Percentiles rank a stretch among this genome's conserved stretches.
Evolutionary conservation across 257 asterid genomes (phyloP).

Genomic region (Rhazya stricta): DNA sequence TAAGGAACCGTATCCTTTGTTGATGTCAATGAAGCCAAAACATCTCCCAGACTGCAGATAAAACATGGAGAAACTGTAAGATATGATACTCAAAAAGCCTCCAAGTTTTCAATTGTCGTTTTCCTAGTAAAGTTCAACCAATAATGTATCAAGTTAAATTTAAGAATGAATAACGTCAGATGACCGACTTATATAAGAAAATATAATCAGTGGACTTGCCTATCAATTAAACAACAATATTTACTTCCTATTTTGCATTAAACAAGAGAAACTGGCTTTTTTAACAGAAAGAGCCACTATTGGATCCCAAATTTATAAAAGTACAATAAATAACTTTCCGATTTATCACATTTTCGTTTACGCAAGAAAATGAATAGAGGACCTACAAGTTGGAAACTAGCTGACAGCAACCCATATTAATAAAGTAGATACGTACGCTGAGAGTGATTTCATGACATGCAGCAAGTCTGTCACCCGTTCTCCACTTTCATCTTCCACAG

Average conservation of each 20-base stretch:
- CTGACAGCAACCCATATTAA: neutral
- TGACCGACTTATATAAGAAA: neutral
- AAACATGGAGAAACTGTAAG: constrained; percentile 22
- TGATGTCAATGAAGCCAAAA: constrained; percentile 78
- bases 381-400: neutral
- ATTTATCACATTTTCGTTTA: neutral
- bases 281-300: neutral
- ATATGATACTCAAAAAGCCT: constrained; percentile 20
- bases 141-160: neutral
- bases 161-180: neutral
- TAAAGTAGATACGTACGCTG: constrained; percentile 60
- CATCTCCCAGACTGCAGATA: constrained; percentile 92
- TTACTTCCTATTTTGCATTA: neutral
- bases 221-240: neutral
- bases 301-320: neutral
- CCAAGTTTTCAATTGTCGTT: constrained; percentile 1
- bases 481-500: constrained; percentile 61
- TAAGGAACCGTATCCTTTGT: constrained; percentile 74
- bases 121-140: neutral
- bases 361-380: constrained; percentile 9
- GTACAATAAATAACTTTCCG: neutral
- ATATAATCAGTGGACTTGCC: neutral
- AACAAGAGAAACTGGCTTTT: neutral
- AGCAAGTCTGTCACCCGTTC: constrained; percentile 76
- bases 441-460: constrained; percentile 90